Evolutionary conservation across 495 filamentous ascomycete species (phyloP), one percentile per base, ranked within the genome.

Genomic region (Aspergillus incahuasiensis): DNA sequence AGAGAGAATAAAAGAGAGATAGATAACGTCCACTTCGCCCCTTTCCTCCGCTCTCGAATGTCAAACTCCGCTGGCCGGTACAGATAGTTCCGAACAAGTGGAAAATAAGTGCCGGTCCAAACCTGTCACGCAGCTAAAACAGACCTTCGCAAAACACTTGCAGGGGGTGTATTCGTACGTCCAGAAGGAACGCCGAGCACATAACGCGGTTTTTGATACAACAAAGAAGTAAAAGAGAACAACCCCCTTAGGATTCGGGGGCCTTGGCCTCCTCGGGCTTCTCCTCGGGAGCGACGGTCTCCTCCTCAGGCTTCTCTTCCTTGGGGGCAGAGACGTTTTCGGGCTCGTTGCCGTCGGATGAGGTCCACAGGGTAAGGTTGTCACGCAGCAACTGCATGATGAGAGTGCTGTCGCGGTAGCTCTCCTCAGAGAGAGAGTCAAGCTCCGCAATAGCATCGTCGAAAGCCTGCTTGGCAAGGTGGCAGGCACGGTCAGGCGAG

Each of bases 321-420:
- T 88, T 81, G 69, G 86, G 80, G 47, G 73, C 64, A 50, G 73
- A 32, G 24, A 51, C 68, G 49, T 81, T 76, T 62, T 97, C 94
- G 55, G 82, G 78, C 70, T 97, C 94, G 59, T 82, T 84, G 65
- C 85, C 89, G 67, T 97, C 94, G 45, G 92, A 95, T 52, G 94
- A 97, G 64, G 94, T 99, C 94, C 94, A 99, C 69, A 99, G 87
- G 61, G 94, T 99, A 58, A 99, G 82, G 82, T 99, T 99, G 76
- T 99, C 94, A 71, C 92, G 91, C 72, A 99, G 89, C 45, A 99
- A 82, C 84, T 99, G 94, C 94, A 99, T 99, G 81, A 99, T 99
- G 64, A 99, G 86, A 45, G 94, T 99, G 85, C 92, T 97, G 78
- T 98, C 94, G 65, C 95, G 92, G 86, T 98, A 98, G 63, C 91